phyloP scores from a whole-genome alignment of 306 rosid genomes.

The Medicago arabica region DNA sequence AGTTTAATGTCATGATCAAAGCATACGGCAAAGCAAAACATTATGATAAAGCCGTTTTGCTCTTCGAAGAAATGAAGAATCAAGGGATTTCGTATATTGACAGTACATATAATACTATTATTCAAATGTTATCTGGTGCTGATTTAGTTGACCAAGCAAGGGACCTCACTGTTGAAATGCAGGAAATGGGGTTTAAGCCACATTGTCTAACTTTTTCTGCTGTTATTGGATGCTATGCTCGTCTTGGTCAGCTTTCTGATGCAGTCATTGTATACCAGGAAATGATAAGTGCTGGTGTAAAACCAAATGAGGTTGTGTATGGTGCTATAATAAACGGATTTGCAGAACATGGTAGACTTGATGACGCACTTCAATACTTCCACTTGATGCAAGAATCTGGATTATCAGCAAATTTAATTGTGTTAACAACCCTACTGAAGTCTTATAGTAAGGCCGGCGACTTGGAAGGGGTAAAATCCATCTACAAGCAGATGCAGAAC shows the following conservation, averaged over 20 bases:
- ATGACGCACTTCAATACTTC: conserved; percentile 69
- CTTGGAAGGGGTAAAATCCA: conserved; percentile 66
- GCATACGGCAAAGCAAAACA: conserved; percentile 82
- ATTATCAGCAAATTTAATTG: conserved; percentile 63
- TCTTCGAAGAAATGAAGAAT: conserved; percentile 79
- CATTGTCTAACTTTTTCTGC: conserved; percentile 75
- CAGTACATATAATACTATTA: conserved; percentile 80
- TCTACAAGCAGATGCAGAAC: conserved; percentile 64
- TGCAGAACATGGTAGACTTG: conserved; percentile 79
- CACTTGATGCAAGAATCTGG: conserved; percentile 73
- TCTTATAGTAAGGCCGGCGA: conserved; percentile 73
- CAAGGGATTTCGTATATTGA: conserved; percentile 79
- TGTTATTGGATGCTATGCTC: conserved; percentile 72
- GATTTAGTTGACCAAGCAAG: conserved; percentile 73
- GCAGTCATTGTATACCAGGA: conserved; percentile 65
- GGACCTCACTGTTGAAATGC: conserved; percentile 73
- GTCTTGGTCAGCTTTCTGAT: conserved; percentile 74
- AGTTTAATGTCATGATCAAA: conserved; percentile 87
- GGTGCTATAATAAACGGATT: conserved; percentile 88
- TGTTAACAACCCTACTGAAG: conserved; percentile 77
- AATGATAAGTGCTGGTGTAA: conserved; percentile 61
- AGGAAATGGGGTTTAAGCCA: conserved; percentile 67
- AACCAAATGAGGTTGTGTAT: conserved; percentile 78
- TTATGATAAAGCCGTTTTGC: conserved; percentile 69
- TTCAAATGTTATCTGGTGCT: conserved; percentile 90